Base-by-base conservation (phyloP, 192 early-diverging fungal species). In the Podila minutissima region DNA sequence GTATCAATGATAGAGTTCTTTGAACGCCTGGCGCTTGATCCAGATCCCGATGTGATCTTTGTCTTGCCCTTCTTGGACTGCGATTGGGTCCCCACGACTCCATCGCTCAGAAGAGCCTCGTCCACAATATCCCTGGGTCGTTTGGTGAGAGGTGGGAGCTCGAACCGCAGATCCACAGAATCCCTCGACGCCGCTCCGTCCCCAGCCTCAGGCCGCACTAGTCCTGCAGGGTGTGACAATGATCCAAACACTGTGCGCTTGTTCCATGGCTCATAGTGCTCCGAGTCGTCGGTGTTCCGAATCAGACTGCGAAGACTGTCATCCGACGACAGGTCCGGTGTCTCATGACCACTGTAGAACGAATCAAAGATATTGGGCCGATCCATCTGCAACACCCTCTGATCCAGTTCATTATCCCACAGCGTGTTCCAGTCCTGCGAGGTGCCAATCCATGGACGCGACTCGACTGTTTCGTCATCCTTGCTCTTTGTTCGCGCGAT, bases 121-220 rank as follows among this genome's bases (percentile, higher is more conserved):
- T 78, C 75, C 50, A 78, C 10, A 17, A 71, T 78, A 67, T 78
- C 60, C 64, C 69, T 41, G 20, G 75, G 69, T 24, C 75, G 68
- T 46, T 78, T 78, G 4, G 55, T 31, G 35, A 78, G 35, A 1
- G 69, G 37, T 22, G 75, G 75, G 1, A 78, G 59, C n/a, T 78
- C 75, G 13, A 78, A 67, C 0, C 12, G 0, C 15, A 78, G 41
- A 24, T 63, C 62, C 11, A 60, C 59, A 17, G 75, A 33, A 24
- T 50, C 35, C 49, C 49, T 62, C 10, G 22, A 24, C 19, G 22
- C 57, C 19, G 19, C 3, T 55, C 65, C 24, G 5, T 32, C 49
- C 5, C 29, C 5, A 28, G 13, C 4, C 12, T 4, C 32, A 12
- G 35, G 12, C 5, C 1, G 31, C 6, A 6, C 9, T 5, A 59